These are phyloP conservation scores for Phalaenopsis equestris DNA, from an alignment of 106 monocot genomes.

Conservation along the genomic window DNA sequence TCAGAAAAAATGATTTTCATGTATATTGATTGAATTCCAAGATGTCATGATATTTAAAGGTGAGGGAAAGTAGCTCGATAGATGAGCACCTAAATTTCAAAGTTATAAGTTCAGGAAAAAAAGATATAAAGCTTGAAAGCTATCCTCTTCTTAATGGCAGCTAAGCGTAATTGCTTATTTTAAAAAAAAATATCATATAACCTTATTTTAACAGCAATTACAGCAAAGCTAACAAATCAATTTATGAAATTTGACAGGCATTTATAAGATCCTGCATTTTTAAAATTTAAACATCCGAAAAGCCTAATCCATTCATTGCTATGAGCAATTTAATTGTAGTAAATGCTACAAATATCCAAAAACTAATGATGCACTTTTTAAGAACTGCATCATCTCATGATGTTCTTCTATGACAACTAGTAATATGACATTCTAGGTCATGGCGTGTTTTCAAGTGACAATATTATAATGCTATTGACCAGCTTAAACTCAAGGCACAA, in stretches of 20 bases:
- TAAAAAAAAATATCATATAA: not conserved
- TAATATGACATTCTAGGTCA: not conserved
- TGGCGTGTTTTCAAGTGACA: not conserved
- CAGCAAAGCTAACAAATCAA: too few species aligned
- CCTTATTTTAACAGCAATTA: too few species aligned
- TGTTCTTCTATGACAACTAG: not conserved
- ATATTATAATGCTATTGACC: not conserved
- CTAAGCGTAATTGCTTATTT: not conserved
- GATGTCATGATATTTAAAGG: not conserved
- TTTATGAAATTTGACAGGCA: too few species aligned
- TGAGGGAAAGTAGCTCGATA: not conserved
- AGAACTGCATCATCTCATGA: too few species aligned
- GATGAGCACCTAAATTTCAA: not conserved
- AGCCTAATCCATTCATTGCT: too few species aligned
- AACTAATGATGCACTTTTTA: too few species aligned
- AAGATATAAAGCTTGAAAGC: not conserved
- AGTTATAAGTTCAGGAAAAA: not conserved
- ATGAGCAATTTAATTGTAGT: too few species aligned
- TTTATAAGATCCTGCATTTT: too few species aligned
- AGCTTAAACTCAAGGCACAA: not conserved
- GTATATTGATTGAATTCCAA: not conserved
- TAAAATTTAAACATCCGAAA: too few species aligned
- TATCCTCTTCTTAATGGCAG: not conserved
- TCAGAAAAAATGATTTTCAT: conserved; percentile 1
- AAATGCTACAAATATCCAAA: too few species aligned